phyloP scores from a whole-genome alignment of 2,329 filamentous ascomycete species.

The Paracoccidioides lutzii region DNA sequence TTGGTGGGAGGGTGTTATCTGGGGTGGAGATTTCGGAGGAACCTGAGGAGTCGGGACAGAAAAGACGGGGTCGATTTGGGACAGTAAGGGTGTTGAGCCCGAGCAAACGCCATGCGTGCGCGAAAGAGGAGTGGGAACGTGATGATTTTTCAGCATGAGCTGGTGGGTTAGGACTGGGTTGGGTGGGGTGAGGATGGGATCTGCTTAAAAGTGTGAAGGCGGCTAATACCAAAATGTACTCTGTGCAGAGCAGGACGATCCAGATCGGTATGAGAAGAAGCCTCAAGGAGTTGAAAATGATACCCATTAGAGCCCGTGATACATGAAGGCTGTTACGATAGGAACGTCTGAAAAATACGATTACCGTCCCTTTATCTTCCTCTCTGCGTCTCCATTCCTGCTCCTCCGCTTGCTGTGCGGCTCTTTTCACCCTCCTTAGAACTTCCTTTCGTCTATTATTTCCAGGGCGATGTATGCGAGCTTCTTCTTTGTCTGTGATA shows the following conservation, averaged over 20 bases:
- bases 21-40: neutral
- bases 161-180: neutral
- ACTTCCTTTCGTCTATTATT: neutral
- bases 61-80: neutral
- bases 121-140: neutral
- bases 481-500: neutral
- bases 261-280: constrained; percentile 2
- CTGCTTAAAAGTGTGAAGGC: neutral
- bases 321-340: neutral
- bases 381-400: neutral
- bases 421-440: neutral
- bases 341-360: neutral
- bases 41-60: neutral
- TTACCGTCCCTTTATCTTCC: neutral
- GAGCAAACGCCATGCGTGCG: neutral
- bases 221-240: neutral
- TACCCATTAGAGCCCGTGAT: neutral
- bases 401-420: neutral
- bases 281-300: neutral
- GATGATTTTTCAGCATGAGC: neutral
- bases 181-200: neutral
- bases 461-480: neutral
- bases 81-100: neutral
- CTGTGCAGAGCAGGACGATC: neutral
- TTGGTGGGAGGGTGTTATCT: neutral